Base-by-base conservation (phyloP, 768 basidiomycete genomes). In the Hericium erinaceus region DNA sequence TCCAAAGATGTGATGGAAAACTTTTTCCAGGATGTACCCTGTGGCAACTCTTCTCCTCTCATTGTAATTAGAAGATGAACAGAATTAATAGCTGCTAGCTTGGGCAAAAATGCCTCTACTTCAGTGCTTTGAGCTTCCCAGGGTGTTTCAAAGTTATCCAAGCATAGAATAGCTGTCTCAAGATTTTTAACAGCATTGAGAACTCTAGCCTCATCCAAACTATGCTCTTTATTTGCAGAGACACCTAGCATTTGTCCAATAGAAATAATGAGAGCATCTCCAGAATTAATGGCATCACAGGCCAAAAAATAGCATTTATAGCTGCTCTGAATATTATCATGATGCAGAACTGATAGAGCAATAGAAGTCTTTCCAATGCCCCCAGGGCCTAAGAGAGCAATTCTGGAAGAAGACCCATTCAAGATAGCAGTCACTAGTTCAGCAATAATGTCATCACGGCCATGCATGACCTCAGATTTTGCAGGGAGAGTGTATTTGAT, bases 331-430 rank as follows among this genome's bases (percentile, higher is more conserved):
- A 58, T 24, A 16, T 15, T 13, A 24, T 22, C 18, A 18, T 37
- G 6, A 39, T 59, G 41, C 13, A 59, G 54, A 41, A 48, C 48
- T 16, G 56, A n/a, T 6, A 49, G 44, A 9, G 58, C 58, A 33
- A 59, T 44, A n/a, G 55, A 56, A 7, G 58, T 59, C 49, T 59
- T 59, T 22, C 58, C 58, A 22, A 59, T 59, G 22, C 58, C 58
- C 12, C 58, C 58, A 39, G 49, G n/a, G 4, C 57, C 57, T 18
- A 58, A 33, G 51, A 58, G 16, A 24, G 49, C 49, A 28, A 12
- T 24, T 15, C 26, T 16, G 5, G 22, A 16, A 46, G 44, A 22
- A 16, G 10, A 16, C 1, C 33, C 33, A 33, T 33, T 10, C 33
- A 33, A 33, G 9, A 33, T 33, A 33, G 33, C 33, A 33, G 33